Base-by-base conservation (phyloP, 352 stramenopile species). In the Halophytophthora batemanensis region DNA sequence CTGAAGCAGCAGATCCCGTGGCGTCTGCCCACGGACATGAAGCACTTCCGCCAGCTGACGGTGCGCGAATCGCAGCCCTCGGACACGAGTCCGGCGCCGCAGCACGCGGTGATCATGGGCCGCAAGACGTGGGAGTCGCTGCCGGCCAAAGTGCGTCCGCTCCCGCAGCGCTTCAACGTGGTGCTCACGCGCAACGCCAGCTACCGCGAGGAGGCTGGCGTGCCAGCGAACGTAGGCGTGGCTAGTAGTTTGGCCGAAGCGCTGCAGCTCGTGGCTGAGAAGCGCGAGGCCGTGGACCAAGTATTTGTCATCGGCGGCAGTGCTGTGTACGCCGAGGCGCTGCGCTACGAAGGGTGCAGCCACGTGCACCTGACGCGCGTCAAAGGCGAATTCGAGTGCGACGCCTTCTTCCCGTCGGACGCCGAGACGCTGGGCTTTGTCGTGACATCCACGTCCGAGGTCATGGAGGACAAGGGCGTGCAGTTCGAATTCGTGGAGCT, bases 91-190 rank as follows among this genome's bases (percentile, higher is more conserved):
- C 41, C 56, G n/a, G 42, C 34, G 8, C 65, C 61, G 35, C 85
- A 95, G 41, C 89, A 99, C 79, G 98, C 96, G 1, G 97, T 99
- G 29, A 97, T 99, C 67, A 99, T 99, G 97, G 98, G 98, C 14
- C 90, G 97, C 39, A 99, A 99, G 74, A 99, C 98, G 15, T 99
- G 96, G 95, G 91, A 99, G 53, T 99, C 94, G 51, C 96, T 99
- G 45, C 97, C 97, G 5, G 35, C 78, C 36, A 98, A 97, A 63
- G 98, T 98, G 54, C 87, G 96, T 3, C 98, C 98, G 11, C 72
- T 99, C 34, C 77, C 81, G 22, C 90, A 94, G 40, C 89, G 98
- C 18, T 81, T 94, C 48, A 99, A 99, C 69, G 82, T 99, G 22
- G 80, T 99, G 4, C 75, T 99, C 22, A 97, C 86, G 29, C 76